phyloP scores from a whole-genome alignment of 148 eudicot genomes.

The Amaranthus hypochondriacus region DNA sequence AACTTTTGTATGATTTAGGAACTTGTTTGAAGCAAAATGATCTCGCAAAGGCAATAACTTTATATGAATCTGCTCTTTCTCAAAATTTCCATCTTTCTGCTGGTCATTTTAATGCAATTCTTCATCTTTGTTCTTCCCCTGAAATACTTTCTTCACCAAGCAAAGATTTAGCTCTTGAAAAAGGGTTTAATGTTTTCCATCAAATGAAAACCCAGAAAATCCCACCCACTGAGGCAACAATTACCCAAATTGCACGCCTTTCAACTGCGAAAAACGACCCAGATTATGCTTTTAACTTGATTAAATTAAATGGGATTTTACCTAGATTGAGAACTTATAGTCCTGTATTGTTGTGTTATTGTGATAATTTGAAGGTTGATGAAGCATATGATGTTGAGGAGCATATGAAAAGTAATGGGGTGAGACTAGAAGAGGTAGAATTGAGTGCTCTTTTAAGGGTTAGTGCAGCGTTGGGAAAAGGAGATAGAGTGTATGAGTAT shows the following conservation, averaged over 20 bases:
- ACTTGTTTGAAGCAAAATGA: slow-evolving; percentile 40
- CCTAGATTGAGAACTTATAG: slow-evolving; percentile 68
- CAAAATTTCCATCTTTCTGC: slow-evolving; percentile 36
- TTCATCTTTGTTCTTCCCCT: slow-evolving; percentile 50
- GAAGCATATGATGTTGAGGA: slow-evolving; percentile 71
- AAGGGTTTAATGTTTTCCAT: slow-evolving; percentile 44
- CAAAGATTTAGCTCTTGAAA: slow-evolving; percentile 34
- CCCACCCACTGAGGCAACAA: slow-evolving; percentile 70
- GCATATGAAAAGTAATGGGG: slow-evolving; percentile 42
- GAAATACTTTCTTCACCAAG: slow-evolving; percentile 23
- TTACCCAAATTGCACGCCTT: slow-evolving; percentile 65
- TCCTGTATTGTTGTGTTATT: slow-evolving; percentile 60
- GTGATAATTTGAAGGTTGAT: slow-evolving; percentile 47
- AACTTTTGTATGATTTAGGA: slow-evolving; percentile 47
- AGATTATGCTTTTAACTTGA: slow-evolving; percentile 52
- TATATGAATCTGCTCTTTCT: slow-evolving; percentile 48
- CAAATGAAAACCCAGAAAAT: slow-evolving; percentile 46
- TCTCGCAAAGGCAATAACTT: slow-evolving; percentile 39
- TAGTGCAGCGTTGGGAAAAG: slow-evolving; percentile 48
- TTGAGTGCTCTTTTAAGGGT: slow-evolving; percentile 63
- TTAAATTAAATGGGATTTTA: slow-evolving; percentile 34
- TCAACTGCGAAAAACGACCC: slow-evolving; percentile 62
- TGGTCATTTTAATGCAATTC: slow-evolving; percentile 52
- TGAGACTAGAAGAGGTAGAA: slow-evolving; percentile 60
- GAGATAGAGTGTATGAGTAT: slow-evolving; percentile 73